phyloP scores from a whole-genome alignment of 2,329 filamentous ascomycete genomes.

The Beauveria australis region DNA sequence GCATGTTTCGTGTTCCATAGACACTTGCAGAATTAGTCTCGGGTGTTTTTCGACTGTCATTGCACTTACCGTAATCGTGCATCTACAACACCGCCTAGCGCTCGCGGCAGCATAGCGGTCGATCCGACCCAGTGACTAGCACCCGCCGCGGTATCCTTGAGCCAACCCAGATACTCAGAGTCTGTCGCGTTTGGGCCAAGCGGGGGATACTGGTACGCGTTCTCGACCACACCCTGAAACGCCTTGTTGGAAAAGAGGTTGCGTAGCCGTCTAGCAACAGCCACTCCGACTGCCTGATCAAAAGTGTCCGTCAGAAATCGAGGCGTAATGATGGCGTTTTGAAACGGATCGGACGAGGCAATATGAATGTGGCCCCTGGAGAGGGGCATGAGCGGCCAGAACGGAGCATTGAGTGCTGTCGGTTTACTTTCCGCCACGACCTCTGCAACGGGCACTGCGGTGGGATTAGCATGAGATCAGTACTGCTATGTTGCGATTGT shows the following conservation, averaged over 20 bases:
- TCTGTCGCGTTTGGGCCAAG: constrained; percentile 16
- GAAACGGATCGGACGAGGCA: constrained; percentile 15
- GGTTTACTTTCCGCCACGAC: constrained; percentile 13
- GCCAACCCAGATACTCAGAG: constrained; percentile 16
- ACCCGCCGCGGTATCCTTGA: constrained; percentile 1
- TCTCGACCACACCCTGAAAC: constrained; percentile 13
- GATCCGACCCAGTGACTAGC: constrained; percentile 20
- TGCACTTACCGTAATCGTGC: constrained; percentile 12
- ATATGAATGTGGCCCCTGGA: constrained; percentile 19
- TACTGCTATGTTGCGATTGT: neutral
- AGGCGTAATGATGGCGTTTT: constrained; percentile 15
- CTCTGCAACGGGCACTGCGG: constrained; percentile 16
- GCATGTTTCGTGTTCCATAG: constrained; percentile 17
- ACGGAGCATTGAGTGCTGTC: constrained; percentile 13
- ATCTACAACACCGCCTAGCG: constrained; percentile 18
- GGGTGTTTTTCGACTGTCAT: neutral
- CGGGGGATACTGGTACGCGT: constrained; percentile 15
- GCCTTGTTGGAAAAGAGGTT: constrained; percentile 15
- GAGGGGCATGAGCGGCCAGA: constrained; percentile 18
- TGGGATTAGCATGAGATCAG: neutral
- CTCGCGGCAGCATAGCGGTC: constrained; percentile 18
- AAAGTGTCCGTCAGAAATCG: constrained; percentile 16
- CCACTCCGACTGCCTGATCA: constrained; percentile 16
- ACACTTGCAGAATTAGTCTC: constrained; percentile 4
- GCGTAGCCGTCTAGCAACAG: constrained; percentile 11